Evolutionary conservation across 108 stramenopile species (phyloP).

Genomic region (Nannochloropsis salina): DNA sequence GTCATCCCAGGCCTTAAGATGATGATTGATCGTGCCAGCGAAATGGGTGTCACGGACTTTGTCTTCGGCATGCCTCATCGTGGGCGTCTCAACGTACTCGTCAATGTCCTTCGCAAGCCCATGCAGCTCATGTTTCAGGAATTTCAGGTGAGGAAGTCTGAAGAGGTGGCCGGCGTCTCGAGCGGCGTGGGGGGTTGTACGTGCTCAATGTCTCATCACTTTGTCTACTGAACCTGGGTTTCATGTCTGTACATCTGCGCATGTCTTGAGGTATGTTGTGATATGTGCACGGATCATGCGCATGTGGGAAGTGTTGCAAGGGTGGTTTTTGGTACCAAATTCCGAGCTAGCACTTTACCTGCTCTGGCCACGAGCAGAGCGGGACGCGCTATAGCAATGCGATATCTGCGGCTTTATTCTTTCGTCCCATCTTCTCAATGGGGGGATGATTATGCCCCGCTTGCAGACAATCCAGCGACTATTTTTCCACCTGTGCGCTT

Average conservation of each 20-base stretch:
- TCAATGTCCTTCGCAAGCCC: conserved; percentile 98
- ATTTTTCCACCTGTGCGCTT: background rate
- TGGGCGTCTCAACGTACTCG: conserved; percentile 91
- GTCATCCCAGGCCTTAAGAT: conserved; percentile 88
- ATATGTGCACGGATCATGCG: background rate
- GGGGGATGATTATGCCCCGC: conserved; percentile 12
- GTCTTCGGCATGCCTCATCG: conserved; percentile 98
- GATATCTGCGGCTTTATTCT: conserved; percentile 14
- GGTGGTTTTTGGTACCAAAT: background rate
- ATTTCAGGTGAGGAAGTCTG: conserved; percentile 60
- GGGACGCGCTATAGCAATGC: background rate
- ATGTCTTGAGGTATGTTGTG: background rate
- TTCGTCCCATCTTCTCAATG: background rate
- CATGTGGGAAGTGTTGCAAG: conserved; percentile 12
- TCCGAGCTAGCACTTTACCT: background rate
- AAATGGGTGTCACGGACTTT: conserved; percentile 87
- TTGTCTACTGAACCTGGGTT: too few relatives aligned
- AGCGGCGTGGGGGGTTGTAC: too few relatives aligned
- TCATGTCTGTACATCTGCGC: too few relatives aligned
- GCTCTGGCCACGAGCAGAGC: background rate
- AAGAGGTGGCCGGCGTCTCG: background rate
- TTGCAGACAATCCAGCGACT: background rate
- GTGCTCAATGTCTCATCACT: too few relatives aligned
- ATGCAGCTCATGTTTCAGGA: conserved; percentile 95
- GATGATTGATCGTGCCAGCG: conserved; percentile 86